Percentiles rank a stretch among this genome's conserved stretches.
phyloP scores from a whole-genome alignment of 163 green algal genomes.

The Dunaliella salina region DNA sequence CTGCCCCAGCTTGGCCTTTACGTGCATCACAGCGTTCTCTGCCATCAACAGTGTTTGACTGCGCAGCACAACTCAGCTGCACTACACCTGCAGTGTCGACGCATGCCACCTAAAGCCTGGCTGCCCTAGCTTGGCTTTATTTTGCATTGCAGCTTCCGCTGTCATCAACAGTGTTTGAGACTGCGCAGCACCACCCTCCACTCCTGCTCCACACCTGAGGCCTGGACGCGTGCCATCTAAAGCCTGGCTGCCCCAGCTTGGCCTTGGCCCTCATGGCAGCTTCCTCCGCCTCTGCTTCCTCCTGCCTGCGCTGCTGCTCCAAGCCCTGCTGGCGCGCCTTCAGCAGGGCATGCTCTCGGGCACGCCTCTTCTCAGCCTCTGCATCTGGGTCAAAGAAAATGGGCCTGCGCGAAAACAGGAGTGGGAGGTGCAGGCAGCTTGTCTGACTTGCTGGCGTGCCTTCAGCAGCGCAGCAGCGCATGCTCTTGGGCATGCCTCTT shows the following conservation, averaged over 20 bases:
- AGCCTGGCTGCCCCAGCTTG: conserved; percentile 33
- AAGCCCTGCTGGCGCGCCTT: neutral
- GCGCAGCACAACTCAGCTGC: too few relatives aligned
- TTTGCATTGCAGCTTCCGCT: too few relatives aligned
- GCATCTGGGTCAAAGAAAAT: conserved; percentile 62
- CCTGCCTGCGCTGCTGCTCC: neutral
- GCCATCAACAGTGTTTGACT: too few relatives aligned
- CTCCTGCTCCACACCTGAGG: neutral
- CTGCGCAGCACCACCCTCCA: too few relatives aligned
- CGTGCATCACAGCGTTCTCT: too few relatives aligned
- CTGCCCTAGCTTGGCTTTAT: too few relatives aligned
- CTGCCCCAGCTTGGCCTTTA: too few relatives aligned
- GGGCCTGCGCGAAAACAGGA: conserved; percentile 45
- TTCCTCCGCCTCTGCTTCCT: neutral
- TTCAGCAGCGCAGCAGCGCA: conserved; percentile 1
- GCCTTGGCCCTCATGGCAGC: neutral
- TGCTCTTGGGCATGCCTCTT: conserved; percentile 15
- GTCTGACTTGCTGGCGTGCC: neutral
- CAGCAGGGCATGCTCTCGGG: conserved; percentile 1
- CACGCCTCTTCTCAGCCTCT: conserved; percentile 30
- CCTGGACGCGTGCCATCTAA: conserved; percentile 20
- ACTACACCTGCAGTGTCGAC: too few relatives aligned
- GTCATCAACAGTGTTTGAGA: too few relatives aligned
- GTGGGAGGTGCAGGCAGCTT: too few relatives aligned
- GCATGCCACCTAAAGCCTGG: too few relatives aligned